Evolutionary conservation across 1,284 basidiomycete genomes (phyloP), one percentile per base, ranked within the genome.

Genomic region (Leccinum pachyderme): DNA sequence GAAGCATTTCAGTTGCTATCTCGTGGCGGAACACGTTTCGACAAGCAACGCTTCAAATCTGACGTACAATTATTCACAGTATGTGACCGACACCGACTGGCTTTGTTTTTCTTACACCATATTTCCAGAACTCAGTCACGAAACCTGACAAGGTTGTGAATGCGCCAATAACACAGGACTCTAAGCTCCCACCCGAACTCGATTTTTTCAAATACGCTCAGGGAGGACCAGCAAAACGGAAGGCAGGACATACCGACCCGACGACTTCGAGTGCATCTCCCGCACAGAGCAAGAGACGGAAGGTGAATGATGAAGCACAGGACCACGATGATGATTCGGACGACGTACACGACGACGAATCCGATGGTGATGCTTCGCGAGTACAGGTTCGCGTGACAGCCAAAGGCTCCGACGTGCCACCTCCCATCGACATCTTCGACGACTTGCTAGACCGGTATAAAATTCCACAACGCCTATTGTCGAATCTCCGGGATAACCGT

Each of bases 141-240:
- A 63, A 66, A 59, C 57, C 63, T 43, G 50, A 61, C 55, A 55
- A 53, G 47, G 32, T 53, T 13, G 57, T 37, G 41, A 51, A 60
- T 37, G 47, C 44, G 15, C 44, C 59, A 25, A 60, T 66, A 56
- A 55, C 58, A 1, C 62, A 65, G 24, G 68, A 73, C 32, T 78
- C 73, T 27, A 80, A 80, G 61, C 80, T 95, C 18, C 94, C 94
- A 0, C 64, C 78, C 2, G 89, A 90, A 59, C 78, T 96, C 4
- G 91, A 97, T 70, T 95, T 95, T 72, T 96, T 95, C 75, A 92
- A 89, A 61, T 92, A 92, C 61, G 84, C 87, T 1, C 77, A 83
- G 59, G 79, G 76, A 44, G 77, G 73, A n/a, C 64, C 70, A 25
- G 71, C 64, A 39, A 87, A 89, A 60, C 75, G 79, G 46, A 83